phyloP scores from a whole-genome alignment of 164 flowering plant genomes.

The Hamamelis virginiana region DNA sequence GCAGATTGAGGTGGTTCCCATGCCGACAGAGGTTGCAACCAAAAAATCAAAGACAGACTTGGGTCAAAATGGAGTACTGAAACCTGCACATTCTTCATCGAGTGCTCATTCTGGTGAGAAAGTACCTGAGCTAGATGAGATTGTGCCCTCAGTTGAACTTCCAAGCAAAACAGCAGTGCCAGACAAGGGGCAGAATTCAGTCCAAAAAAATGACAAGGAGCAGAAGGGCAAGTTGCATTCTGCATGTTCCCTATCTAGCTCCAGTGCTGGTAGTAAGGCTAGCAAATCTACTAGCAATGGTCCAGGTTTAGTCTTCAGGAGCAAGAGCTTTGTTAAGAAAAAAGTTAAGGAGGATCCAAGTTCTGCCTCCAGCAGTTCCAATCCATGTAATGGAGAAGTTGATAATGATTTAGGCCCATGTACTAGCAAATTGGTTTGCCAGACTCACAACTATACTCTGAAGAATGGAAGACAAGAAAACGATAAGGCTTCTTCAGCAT shows the following conservation, averaged over 20 bases:
- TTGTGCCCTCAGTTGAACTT: conserved; percentile 25
- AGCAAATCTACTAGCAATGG: conserved; percentile 16
- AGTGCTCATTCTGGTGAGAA: conserved; percentile 10
- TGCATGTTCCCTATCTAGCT: conserved; percentile 20
- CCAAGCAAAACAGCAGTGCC: conserved; percentile 5
- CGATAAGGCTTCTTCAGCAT: conserved; percentile 25
- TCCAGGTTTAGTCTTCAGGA: conserved; percentile 23
- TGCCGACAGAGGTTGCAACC: conserved; percentile 17
- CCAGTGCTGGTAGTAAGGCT: conserved; percentile 14
- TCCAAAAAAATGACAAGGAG: background rate
- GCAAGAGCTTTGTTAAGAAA: conserved; percentile 22
- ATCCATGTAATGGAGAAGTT: conserved; percentile 9
- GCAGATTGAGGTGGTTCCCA: conserved; percentile 26
- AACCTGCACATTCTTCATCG: conserved; percentile 22
- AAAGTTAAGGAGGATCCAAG: conserved; percentile 23
- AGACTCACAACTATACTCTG: conserved; percentile 12
- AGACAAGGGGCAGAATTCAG: conserved; percentile 15
- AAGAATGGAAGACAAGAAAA: conserved; percentile 26
- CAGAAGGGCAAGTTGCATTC: conserved; percentile 22
- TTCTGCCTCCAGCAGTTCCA: conserved; percentile 26
- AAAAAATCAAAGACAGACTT: conserved; percentile 15
- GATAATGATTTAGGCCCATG: conserved; percentile 17
- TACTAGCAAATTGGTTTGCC: conserved; percentile 21
- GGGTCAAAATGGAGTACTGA: conserved; percentile 18
- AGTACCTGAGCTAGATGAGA: conserved; percentile 18